These are phyloP conservation scores for Novymonas esmeraldas DNA, from an alignment of 208 protist species.

Conservation along the genomic window DNA sequence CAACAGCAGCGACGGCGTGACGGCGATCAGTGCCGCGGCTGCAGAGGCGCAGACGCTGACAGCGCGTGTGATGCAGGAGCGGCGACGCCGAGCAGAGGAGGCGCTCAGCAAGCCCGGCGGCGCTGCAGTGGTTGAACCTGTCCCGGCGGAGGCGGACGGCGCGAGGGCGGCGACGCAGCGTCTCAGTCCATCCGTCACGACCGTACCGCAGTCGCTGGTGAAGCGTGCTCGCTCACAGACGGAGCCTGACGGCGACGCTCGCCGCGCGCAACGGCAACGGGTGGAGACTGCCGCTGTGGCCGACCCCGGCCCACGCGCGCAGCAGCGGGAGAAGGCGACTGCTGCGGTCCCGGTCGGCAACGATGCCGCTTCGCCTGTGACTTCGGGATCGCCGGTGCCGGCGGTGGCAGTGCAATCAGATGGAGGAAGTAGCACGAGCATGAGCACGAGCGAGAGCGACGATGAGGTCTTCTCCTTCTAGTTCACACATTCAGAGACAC, in stretches of 20 bases:
- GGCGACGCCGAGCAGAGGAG: constrained; percentile 16
- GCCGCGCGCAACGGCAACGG: neutral
- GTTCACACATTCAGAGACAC: no score
- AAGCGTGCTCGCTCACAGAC: constrained; percentile 3
- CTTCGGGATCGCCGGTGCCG: no score
- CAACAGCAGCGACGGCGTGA: neutral
- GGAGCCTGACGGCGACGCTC: neutral
- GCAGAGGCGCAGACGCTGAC: constrained; percentile 11
- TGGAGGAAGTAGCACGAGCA: neutral
- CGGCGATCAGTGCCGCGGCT: neutral
- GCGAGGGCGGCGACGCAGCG: neutral
- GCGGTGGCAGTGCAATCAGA: neutral
- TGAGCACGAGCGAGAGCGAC: neutral
- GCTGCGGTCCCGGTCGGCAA: no score
- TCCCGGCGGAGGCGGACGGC: neutral
- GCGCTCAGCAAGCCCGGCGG: constrained; percentile 1
- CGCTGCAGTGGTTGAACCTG: neutral
- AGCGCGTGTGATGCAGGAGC: constrained; percentile 21
- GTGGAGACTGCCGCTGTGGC: neutral
- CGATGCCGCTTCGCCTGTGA: neutral
- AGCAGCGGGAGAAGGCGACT: neutral
- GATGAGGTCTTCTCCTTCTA: constrained; percentile 9
- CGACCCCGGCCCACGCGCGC: neutral
- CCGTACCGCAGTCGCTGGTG: no score
- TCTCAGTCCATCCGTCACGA: no score